phyloP scores from a whole-genome alignment of 2,329 filamentous ascomycete species.

The Aspergillus pseudonomiae region DNA sequence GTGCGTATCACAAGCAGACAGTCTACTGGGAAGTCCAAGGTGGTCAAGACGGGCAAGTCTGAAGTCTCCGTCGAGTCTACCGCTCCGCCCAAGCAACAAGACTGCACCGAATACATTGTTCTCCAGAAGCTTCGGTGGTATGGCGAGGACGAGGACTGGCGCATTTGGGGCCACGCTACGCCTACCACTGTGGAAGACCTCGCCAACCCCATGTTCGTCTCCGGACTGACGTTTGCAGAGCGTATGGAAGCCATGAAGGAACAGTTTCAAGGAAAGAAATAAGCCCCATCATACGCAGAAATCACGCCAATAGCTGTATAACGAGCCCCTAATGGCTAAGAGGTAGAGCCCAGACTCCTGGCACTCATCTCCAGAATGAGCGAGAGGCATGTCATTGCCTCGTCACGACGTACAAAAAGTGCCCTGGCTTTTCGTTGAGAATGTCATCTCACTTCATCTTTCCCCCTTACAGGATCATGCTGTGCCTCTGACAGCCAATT shows the following conservation, averaged over 20 bases:
- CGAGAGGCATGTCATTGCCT: not conserved
- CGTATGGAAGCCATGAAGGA: conserved; percentile 38
- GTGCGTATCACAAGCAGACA: conserved; percentile 44
- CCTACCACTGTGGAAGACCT: conserved; percentile 47
- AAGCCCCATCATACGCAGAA: not conserved
- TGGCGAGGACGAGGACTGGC: conserved; percentile 50
- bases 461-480: not conserved
- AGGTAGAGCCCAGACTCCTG: not conserved
- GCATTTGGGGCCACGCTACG: conserved; percentile 53
- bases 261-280: conserved; percentile 20
- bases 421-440: not conserved
- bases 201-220: conserved; percentile 38
- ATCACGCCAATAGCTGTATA: not conserved
- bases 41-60: conserved; percentile 8
- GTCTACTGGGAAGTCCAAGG: conserved; percentile 31
- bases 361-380: too few species aligned
- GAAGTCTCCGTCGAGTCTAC: conserved; percentile 9
- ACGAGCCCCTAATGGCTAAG: not conserved
- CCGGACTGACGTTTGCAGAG: conserved; percentile 38
- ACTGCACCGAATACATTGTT: conserved; percentile 54
- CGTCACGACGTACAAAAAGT: not conserved
- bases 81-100: conserved; percentile 41
- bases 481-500: not conserved
- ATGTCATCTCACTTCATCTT: not conserved
- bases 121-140: conserved; percentile 50